These are phyloP conservation scores for Rhizophora mangle DNA, from an alignment of 345 rosid genomes.

Conservation along the genomic window DNA sequence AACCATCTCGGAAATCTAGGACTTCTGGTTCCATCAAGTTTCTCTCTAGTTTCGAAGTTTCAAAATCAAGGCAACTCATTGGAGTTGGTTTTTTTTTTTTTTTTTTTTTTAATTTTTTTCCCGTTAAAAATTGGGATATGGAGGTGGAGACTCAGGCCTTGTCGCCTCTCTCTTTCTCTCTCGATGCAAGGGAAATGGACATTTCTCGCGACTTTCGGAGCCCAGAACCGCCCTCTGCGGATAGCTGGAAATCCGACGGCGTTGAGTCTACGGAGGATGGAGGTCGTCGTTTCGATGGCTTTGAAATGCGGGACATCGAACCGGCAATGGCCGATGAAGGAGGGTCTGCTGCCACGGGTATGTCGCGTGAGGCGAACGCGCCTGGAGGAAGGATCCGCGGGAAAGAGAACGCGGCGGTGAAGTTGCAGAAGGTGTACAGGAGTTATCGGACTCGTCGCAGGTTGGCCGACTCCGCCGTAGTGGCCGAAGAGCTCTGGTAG, in stretches of 20 bases:
- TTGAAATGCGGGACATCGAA: background rate
- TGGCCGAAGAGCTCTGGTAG: constrained; percentile 88
- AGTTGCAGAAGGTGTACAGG: constrained; percentile 76
- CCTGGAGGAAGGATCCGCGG: constrained; percentile 15
- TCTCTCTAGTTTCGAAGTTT: too few species aligned
- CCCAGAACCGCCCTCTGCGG: constrained; percentile 7
- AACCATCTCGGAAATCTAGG: too few species aligned
- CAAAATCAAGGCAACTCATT: too few species aligned
- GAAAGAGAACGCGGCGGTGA: constrained; percentile 42
- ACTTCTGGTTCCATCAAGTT: too few species aligned
- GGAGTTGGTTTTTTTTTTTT: background rate
- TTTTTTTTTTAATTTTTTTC: background rate
- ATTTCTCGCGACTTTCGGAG: constrained; percentile 17
- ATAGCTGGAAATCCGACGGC: background rate
- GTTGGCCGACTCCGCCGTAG: constrained; percentile 81
- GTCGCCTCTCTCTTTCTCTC: constrained; percentile 32
- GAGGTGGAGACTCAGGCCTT: constrained; percentile 39
- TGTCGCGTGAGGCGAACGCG: background rate
- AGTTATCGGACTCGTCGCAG: constrained; percentile 91
- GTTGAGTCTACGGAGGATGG: background rate
- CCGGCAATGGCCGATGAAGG: background rate
- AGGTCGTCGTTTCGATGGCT: background rate
- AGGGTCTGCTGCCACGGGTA: background rate
- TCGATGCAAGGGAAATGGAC: constrained; percentile 12
- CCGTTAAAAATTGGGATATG: constrained; percentile 21